phyloP scores from a whole-genome alignment of 2,329 filamentous ascomycete genomes.

The Furcasterigmium furcatum region DNA sequence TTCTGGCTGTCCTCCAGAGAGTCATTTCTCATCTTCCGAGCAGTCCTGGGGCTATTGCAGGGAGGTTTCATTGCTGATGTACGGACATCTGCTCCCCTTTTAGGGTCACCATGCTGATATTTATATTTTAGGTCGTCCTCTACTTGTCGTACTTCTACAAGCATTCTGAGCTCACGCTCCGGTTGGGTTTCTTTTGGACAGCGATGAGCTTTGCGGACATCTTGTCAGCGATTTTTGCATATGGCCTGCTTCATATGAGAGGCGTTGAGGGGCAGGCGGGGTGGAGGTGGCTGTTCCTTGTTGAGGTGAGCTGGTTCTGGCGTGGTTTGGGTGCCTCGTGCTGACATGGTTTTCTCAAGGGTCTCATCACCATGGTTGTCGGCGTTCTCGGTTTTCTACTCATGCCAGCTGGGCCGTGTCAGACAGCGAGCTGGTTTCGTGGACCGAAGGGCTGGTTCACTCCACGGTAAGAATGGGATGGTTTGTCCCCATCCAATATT shows the following conservation, averaged over 20 bases:
- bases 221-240: slow-evolving; percentile 31
- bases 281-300: slow-evolving; percentile 51
- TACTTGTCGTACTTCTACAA: slow-evolving; percentile 44
- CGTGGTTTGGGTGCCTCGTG: slow-evolving; percentile 10
- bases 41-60: slow-evolving; percentile 28
- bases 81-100: slow-evolving; percentile 2
- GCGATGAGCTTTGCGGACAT: slow-evolving; percentile 36
- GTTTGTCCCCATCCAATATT: not conserved
- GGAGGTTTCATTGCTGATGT: slow-evolving; percentile 37
- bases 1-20: slow-evolving; percentile 25
- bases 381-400: slow-evolving; percentile 51
- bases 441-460: slow-evolving; percentile 57
- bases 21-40: slow-evolving; percentile 26
- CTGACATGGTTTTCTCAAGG: slow-evolving; percentile 26
- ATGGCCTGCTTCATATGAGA: slow-evolving; percentile 35
- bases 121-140: slow-evolving; percentile 31
- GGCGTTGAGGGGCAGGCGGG: slow-evolving; percentile 29
- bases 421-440: slow-evolving; percentile 52
- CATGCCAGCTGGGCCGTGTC: slow-evolving; percentile 49
- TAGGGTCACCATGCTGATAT: too few species aligned
- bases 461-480: slow-evolving; percentile 36
- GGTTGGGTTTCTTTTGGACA: slow-evolving; percentile 38
- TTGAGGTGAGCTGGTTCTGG: slow-evolving; percentile 39
- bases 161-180: slow-evolving; percentile 32
- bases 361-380: slow-evolving; percentile 38